These are phyloP conservation scores for Schwanniomyces yamadae DNA, from an alignment of 805 yeast genomes.

Conservation along the genomic window DNA sequence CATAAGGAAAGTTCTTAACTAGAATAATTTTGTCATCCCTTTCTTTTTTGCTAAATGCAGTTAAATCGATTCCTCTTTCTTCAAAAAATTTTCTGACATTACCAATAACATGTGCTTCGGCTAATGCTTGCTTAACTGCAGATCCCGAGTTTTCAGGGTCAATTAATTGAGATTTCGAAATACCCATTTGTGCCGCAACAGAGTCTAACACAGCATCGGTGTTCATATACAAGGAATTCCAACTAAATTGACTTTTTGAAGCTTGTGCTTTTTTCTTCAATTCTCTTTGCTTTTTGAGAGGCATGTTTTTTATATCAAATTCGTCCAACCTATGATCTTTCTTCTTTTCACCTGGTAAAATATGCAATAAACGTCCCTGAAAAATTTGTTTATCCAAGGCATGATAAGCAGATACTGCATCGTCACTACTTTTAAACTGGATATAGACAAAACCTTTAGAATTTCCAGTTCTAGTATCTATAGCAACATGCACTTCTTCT, in stretches of 20 bases:
- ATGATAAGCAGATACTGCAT: conserved; percentile 74
- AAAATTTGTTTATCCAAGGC: conserved; percentile 82
- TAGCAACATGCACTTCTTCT: conserved; percentile 88
- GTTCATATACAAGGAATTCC: conserved; percentile 93
- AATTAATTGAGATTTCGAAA: conserved; percentile 76
- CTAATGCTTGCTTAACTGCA: conserved; percentile 95
- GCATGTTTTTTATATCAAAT: conserved; percentile 85
- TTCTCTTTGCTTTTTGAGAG: conserved; percentile 87
- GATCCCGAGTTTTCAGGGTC: conserved; percentile 85
- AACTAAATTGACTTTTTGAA: conserved; percentile 79
- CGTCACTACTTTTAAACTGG: conserved; percentile 61
- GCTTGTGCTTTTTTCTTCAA: conserved; percentile 83
- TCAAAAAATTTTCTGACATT: conserved; percentile 89
- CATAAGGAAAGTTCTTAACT: conserved; percentile 88
- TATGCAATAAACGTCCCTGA: conserved; percentile 91
- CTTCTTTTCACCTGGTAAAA: conserved; percentile 80
- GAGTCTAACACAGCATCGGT: conserved; percentile 89
- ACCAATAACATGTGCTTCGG: conserved; percentile 93
- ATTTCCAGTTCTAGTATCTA: conserved; percentile 84
- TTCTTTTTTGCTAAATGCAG: conserved; percentile 62
- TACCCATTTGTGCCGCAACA: conserved; percentile 81
- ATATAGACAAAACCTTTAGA: conserved; percentile 93
- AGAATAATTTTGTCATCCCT: conserved; percentile 78
- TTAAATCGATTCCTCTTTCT: conserved; percentile 77
- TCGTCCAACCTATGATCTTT: conserved; percentile 85